Evolutionary conservation across 768 basidiomycete genomes (phyloP), one percentile per base, ranked within the genome.

Genomic region (Podaxis sp.): DNA sequence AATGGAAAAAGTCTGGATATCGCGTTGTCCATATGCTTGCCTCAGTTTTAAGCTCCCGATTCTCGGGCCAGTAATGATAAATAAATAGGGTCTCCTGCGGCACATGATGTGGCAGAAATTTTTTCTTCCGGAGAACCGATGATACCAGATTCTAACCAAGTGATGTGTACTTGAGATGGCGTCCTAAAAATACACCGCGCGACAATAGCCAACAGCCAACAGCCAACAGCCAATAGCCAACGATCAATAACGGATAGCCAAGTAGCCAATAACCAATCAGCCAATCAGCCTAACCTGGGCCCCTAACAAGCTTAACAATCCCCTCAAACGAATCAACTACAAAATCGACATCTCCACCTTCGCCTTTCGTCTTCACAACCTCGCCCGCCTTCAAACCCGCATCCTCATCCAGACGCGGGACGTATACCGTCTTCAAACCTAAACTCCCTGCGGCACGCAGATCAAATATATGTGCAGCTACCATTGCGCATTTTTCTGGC

Each of bases 391-490:
- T 57, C 0, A 56, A 29, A 6, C 63, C 65, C 2, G 29, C 62
- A 53, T 85, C 84, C 63, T 88, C 85, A 0, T 75, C 74, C 0
- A 75, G 72, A 1, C 87, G 79, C 0, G 77, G 81, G 0, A 90
- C 76, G 60, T 88, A 90, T 1, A 90, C 73, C 0, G 87, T 85
- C 64, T 77, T 80, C 75, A 88, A 74, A 0, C 88, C 88, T 3
- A 77, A 72, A 0, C 66, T 68, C 0, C 77, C 80, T 0, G 88
- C 87, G 0, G 77, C 85, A 1, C 77, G 77, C 12, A 88, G 74
- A 66, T 90, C 89, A 61, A 73, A 76, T 2, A 77, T 75, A 72
- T 90, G 89, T 7, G 87, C 79, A 0, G 88, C 87, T 8, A 90
- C 88, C 82, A 90, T 84, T 1, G 83, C 87, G 41, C 82, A 77